These are phyloP conservation scores for Umbelopsis vinacea DNA, from an alignment of 192 early-diverging fungal species.

Conservation along the genomic window DNA sequence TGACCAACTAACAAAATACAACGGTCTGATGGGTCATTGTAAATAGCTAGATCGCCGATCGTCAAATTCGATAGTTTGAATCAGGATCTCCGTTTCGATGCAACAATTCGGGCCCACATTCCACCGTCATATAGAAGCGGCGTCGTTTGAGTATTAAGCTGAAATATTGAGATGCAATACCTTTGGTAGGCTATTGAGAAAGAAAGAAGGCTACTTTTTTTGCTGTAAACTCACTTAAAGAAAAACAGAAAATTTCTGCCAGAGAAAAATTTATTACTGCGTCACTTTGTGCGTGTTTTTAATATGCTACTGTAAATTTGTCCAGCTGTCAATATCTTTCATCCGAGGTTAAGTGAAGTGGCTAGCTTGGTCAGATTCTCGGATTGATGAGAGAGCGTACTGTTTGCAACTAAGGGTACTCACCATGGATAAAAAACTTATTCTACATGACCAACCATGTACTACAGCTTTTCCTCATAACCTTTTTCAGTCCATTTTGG, in stretches of 20 bases:
- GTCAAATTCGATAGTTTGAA: background rate
- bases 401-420: too few relatives aligned
- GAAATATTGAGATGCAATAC: background rate
- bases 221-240: conserved; percentile 6
- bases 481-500: too few relatives aligned
- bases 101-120: background rate
- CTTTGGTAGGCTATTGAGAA: conserved; percentile 25
- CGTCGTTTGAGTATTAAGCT: background rate
- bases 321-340: too few relatives aligned
- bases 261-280: conserved; percentile 20
- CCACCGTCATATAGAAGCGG: background rate
- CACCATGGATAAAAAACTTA: too few relatives aligned
- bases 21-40: background rate
- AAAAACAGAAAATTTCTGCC: conserved; percentile 21
- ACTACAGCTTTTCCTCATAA: too few relatives aligned
- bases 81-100: background rate
- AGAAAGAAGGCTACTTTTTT: conserved; percentile 7
- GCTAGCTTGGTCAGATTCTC: too few relatives aligned
- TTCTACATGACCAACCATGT: too few relatives aligned
- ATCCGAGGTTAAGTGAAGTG: too few relatives aligned
- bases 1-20: too few relatives aligned
- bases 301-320: too few relatives aligned
- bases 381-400: too few relatives aligned
- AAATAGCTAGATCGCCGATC: background rate
- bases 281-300: background rate